Conservation (phyloP, 2,329 filamentous ascomycete species). For the Aureobasidium uvarum region DNA sequence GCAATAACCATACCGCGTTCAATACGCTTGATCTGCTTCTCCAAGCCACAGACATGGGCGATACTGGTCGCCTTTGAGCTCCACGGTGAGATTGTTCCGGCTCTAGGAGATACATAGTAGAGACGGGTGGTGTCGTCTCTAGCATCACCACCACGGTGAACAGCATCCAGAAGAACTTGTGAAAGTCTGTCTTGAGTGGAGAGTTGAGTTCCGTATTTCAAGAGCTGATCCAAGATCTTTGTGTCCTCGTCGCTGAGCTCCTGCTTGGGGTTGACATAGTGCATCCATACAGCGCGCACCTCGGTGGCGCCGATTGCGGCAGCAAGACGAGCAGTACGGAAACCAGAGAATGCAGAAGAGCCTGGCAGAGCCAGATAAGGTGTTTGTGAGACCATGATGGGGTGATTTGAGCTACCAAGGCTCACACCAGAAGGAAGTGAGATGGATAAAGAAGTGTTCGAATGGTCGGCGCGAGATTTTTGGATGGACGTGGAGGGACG, state of each 20-base stretch:
- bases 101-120: constrained; percentile 75
- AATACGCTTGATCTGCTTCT: constrained; percentile 69
- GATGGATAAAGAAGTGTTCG: constrained; percentile 17
- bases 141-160: constrained; percentile 51
- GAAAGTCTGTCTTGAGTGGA: constrained; percentile 47
- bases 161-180: constrained; percentile 47
- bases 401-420: constrained; percentile 22
- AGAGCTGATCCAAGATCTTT: constrained; percentile 56
- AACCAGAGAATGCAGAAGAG: constrained; percentile 56
- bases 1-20: constrained; percentile 82
- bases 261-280: constrained; percentile 50
- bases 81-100: constrained; percentile 87
- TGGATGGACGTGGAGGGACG: constrained; percentile 17
- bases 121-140: constrained; percentile 53
- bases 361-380: constrained; percentile 51
- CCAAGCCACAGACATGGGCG: constrained; percentile 83
- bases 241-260: constrained; percentile 47
- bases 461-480: constrained; percentile 25
- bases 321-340: constrained; percentile 49
- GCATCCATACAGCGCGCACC: constrained; percentile 52
- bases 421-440: constrained; percentile 25
- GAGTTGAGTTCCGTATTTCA: constrained; percentile 59
- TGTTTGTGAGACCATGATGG: constrained; percentile 29
- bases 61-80: constrained; percentile 95
- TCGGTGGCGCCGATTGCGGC: constrained; percentile 48